phyloP scores from a whole-genome alignment of 1,284 basidiomycete genomes.

The Ustilago shanxiensis region DNA sequence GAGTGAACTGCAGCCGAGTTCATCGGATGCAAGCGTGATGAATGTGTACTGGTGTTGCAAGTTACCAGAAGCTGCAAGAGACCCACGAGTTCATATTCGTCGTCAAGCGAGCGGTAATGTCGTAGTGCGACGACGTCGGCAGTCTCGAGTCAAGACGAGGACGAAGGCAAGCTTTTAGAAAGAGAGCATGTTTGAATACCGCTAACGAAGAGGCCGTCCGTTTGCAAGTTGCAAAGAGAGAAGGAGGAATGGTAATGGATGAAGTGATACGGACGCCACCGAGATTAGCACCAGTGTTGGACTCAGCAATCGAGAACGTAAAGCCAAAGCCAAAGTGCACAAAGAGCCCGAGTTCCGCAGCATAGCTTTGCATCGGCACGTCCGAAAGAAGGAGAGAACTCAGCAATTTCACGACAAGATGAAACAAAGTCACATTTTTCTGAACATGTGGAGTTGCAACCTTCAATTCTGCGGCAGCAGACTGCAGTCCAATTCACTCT shows the following conservation, averaged over 20 bases:
- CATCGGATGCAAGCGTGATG: conserved; percentile 16
- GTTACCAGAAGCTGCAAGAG: too few relatives aligned
- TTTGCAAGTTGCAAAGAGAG: not conserved
- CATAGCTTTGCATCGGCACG: conserved; percentile 1
- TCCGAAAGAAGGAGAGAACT: conserved; percentile 9
- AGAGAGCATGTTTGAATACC: not conserved
- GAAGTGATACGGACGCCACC: not conserved
- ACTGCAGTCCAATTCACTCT: conserved; percentile 14
- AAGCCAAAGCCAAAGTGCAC: not conserved
- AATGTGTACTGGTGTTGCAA: not conserved
- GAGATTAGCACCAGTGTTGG: not conserved
- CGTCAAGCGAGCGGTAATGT: not conserved
- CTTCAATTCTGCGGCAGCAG: conserved; percentile 2
- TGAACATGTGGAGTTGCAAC: not conserved
- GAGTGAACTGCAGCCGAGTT: conserved; percentile 44
- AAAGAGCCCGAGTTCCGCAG: not conserved
- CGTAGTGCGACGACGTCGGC: not conserved
- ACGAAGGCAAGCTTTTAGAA: not conserved
- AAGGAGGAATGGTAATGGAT: not conserved
- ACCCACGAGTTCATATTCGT: too few relatives aligned
- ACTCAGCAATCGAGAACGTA: not conserved
- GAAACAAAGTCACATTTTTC: not conserved
- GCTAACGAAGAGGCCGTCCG: not conserved
- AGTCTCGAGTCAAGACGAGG: not conserved
- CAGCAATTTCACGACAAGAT: conserved; percentile 1